Evolutionary conservation across 306 rosid genomes (phyloP).

Genomic region (Luffa acutangula): DNA sequence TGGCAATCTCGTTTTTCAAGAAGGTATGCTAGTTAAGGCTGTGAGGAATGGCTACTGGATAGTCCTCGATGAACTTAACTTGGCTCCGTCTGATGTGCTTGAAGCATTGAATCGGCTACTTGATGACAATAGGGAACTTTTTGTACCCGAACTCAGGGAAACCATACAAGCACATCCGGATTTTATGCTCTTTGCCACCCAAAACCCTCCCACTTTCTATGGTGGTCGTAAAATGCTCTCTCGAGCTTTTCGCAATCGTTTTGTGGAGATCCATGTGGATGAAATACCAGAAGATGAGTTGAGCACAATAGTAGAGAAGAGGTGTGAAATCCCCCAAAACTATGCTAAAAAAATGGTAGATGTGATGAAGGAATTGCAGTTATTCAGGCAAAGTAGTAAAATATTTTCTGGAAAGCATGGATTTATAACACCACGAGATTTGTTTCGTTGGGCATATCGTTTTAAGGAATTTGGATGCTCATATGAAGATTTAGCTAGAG

Average conservation of each 20-base stretch:
- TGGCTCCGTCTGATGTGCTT: slow-evolving; percentile 97
- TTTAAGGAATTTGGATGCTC: slow-evolving; percentile 48
- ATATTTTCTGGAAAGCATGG: slow-evolving; percentile 89
- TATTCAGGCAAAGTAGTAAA: slow-evolving; percentile 69
- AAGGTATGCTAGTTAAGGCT: slow-evolving; percentile 86
- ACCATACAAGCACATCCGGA: slow-evolving; percentile 60
- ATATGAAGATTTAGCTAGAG: slow-evolving; percentile 66
- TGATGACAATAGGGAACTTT: slow-evolving; percentile 93
- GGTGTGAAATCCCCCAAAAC: slow-evolving; percentile 49
- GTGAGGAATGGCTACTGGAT: slow-evolving; percentile 86
- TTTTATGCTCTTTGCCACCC: slow-evolving; percentile 97
- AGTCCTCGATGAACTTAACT: slow-evolving; percentile 90
- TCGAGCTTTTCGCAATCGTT: slow-evolving; percentile 89
- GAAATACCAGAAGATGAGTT: slow-evolving; percentile 85
- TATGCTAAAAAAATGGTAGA: slow-evolving; percentile 70
- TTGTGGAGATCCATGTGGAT: slow-evolving; percentile 83
- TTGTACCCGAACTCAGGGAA: slow-evolving; percentile 76
- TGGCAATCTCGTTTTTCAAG: slow-evolving; percentile 83
- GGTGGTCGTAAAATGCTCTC: slow-evolving; percentile 95
- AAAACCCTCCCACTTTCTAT: slow-evolving; percentile 86
- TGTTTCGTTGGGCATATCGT: slow-evolving; percentile 96
- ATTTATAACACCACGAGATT: slow-evolving; percentile 86
- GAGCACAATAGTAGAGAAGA: slow-evolving; percentile 45
- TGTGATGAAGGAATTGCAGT: slow-evolving; percentile 78
- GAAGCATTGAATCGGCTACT: slow-evolving; percentile 90